Conservation (phyloP, 805 yeast species). For the Alloascoidea hylecoeti region DNA sequence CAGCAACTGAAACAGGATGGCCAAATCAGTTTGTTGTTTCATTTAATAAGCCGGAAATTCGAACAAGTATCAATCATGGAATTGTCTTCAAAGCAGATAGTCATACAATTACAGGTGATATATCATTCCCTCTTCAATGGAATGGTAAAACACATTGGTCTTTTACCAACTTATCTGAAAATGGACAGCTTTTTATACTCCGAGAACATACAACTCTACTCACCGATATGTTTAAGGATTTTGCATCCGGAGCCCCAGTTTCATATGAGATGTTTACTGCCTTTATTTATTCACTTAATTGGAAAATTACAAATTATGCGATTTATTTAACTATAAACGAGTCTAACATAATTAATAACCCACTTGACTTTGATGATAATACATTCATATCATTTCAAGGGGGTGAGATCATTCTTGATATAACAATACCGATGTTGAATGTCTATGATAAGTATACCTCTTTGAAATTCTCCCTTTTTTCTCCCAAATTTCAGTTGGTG, state of each 20-base stretch:
- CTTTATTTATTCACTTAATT: slow-evolving; percentile 40
- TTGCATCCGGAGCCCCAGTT: slow-evolving; percentile 46
- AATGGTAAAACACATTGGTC: slow-evolving; percentile 65
- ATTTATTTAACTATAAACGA: slow-evolving; percentile 74
- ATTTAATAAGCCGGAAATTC: slow-evolving; percentile 42
- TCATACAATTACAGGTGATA: slow-evolving; percentile 38
- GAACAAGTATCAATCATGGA: slow-evolving; percentile 86
- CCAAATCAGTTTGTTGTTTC: slow-evolving; percentile 29
- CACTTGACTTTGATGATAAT: slow-evolving; percentile 73
- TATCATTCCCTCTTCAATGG: slow-evolving; percentile 73
- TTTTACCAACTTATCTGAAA: slow-evolving; percentile 35
- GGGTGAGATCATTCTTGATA: slow-evolving; percentile 27
- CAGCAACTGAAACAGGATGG: slow-evolving; percentile 44
- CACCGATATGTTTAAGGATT: slow-evolving; percentile 63
- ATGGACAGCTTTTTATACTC: slow-evolving; percentile 47
- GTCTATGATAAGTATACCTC: slow-evolving; percentile 36
- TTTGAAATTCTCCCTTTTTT: slow-evolving; percentile 32
- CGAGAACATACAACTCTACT: slow-evolving; percentile 72
- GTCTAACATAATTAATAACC: slow-evolving; percentile 77
- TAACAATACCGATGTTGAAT: slow-evolving; percentile 45
- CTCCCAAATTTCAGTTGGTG: slow-evolving; percentile 47
- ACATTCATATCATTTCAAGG: slow-evolving; percentile 67
- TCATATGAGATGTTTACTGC: slow-evolving; percentile 75
- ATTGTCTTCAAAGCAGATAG: slow-evolving; percentile 47
- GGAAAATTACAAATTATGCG: slow-evolving; percentile 43